phyloP scores from a whole-genome alignment of 306 rosid genomes.

The Malus sylvestris region DNA sequence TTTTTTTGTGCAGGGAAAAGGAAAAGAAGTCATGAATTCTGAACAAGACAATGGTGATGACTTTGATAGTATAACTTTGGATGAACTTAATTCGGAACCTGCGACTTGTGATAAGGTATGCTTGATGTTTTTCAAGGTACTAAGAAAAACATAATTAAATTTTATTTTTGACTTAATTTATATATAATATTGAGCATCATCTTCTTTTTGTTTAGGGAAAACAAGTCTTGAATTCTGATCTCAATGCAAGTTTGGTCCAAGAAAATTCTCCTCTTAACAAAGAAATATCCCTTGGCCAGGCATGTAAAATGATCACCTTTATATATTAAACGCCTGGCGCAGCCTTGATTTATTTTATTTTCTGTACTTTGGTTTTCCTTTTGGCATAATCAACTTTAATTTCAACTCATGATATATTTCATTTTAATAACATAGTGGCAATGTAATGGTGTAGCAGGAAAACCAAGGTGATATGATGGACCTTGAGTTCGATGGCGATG shows the following conservation, averaged over 20 bases:
- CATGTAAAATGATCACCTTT: background rate
- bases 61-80: background rate
- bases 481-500: background rate
- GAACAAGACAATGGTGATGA: background rate
- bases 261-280: background rate
- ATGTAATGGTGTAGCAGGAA: background rate
- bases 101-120: background rate
- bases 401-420: too few species aligned
- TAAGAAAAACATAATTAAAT: background rate
- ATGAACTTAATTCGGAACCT: background rate
- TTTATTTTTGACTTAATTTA: background rate
- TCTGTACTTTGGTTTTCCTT: background rate
- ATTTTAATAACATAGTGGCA: background rate
- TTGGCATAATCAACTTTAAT: too few species aligned
- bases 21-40: background rate
- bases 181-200: background rate
- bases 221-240: background rate
- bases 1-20: background rate
- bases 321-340: background rate
- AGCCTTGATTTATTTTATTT: background rate
- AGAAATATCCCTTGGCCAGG: conserved; percentile 4
- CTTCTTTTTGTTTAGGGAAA: background rate
- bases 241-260: background rate
- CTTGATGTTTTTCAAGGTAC: background rate
- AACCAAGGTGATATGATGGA: background rate